phyloP scores from a whole-genome alignment of 176 grass and related monocot species.

The Thalia dealbata region DNA sequence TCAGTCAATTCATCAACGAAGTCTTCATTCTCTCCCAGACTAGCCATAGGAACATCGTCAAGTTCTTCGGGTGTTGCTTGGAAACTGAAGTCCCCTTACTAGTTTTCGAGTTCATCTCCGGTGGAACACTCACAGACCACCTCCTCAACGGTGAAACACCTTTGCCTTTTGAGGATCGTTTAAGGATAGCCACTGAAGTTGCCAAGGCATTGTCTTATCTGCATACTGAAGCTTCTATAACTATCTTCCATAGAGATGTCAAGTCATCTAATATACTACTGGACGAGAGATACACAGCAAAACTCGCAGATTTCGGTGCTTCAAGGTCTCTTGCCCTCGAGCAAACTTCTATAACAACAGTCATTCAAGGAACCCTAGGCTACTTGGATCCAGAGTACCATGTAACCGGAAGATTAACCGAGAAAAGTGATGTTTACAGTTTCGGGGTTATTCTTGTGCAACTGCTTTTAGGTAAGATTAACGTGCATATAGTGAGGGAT shows the following conservation, averaged over 20 bases:
- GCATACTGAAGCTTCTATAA: neutral
- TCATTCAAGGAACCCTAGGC: slow-evolving; percentile 16
- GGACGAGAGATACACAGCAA: slow-evolving; percentile 1
- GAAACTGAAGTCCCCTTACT: slow-evolving; percentile 7
- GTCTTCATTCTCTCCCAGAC: slow-evolving; percentile 15
- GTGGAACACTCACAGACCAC: slow-evolving; percentile 9
- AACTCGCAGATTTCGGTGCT: slow-evolving; percentile 22
- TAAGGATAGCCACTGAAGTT: slow-evolving; percentile 19
- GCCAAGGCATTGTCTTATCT: slow-evolving; percentile 13
- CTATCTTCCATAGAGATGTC: slow-evolving; percentile 12
- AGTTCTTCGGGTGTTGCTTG: slow-evolving; percentile 16
- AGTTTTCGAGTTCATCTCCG: slow-evolving; percentile 22
- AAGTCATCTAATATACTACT: slow-evolving; percentile 20
- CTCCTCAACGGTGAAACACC: neutral
- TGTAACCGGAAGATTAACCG: neutral
- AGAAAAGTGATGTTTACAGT: slow-evolving; percentile 19
- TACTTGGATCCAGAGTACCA: slow-evolving; percentile 9
- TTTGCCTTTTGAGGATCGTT: slow-evolving; percentile 12
- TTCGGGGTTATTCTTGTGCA: too few relatives aligned
- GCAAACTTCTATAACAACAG: neutral
- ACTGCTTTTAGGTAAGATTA: too few relatives aligned
- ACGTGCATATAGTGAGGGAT: too few relatives aligned
- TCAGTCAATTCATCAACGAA: slow-evolving; percentile 10
- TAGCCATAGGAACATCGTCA: slow-evolving; percentile 21
- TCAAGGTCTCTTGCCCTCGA: slow-evolving; percentile 5